Conservation (phyloP, 2,329 filamentous ascomycete genomes). For the Cordyceps militaris region DNA sequence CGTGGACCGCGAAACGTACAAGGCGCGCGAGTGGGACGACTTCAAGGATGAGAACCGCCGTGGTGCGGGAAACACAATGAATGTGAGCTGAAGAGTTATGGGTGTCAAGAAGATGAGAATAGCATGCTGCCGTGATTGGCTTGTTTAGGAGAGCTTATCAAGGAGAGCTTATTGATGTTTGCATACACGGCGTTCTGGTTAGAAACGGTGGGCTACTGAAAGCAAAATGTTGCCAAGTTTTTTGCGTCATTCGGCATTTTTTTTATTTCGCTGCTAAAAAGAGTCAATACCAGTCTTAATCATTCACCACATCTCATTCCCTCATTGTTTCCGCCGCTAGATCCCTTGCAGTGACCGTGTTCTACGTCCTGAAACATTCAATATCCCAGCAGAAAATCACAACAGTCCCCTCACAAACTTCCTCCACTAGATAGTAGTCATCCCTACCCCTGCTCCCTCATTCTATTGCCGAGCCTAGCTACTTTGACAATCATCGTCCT, state of each 20-base stretch:
- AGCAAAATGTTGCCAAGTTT: too few species aligned
- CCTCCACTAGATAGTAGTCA: slow-evolving; percentile 1
- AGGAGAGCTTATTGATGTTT: too few species aligned
- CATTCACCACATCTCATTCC: too few species aligned
- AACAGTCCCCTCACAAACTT: background rate
- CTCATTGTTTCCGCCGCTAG: background rate
- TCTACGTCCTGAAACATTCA: background rate
- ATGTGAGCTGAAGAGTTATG: slow-evolving; percentile 52
- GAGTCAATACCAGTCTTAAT: too few species aligned
- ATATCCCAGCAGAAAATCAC: background rate
- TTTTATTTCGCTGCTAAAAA: too few species aligned
- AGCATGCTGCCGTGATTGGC: too few species aligned
- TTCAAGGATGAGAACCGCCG: slow-evolving; percentile 84
- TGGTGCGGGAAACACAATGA: slow-evolving; percentile 75
- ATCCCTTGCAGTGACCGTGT: background rate
- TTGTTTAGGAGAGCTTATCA: too few species aligned
- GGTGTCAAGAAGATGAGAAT: background rate
- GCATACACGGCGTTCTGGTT: too few species aligned
- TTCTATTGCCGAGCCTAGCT: background rate
- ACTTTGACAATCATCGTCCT: background rate
- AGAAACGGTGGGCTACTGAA: too few species aligned
- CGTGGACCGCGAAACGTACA: slow-evolving; percentile 84
- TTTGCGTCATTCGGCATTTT: too few species aligned
- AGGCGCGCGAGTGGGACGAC: slow-evolving; percentile 92
- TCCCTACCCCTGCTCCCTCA: background rate